These are phyloP conservation scores for Penicillium dipodomyicola DNA, from an alignment of 495 filamentous ascomycete species.

Conservation along the genomic window DNA sequence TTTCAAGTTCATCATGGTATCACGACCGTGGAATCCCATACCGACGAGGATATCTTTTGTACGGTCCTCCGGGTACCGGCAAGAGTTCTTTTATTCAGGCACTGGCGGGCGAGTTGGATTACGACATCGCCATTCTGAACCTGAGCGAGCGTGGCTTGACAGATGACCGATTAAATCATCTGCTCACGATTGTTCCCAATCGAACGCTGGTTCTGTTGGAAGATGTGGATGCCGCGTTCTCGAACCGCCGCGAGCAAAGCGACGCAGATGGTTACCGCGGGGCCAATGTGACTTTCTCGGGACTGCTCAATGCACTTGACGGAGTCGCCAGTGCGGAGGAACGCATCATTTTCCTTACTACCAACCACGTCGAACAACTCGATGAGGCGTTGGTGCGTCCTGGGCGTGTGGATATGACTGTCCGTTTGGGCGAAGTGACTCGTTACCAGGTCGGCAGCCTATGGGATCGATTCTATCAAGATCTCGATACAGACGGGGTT, in stretches of 20 bases:
- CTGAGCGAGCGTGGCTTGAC: constrained; percentile 90
- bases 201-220: constrained; percentile 86
- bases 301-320: constrained; percentile 88
- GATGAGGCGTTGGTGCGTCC: constrained; percentile 88
- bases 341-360: constrained; percentile 89
- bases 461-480: constrained; percentile 94
- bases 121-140: constrained; percentile 91
- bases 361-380: constrained; percentile 86
- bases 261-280: constrained; percentile 85
- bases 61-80: constrained; percentile 90
- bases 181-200: constrained; percentile 83
- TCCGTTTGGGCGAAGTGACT: constrained; percentile 83
- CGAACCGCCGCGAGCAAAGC: constrained; percentile 66
- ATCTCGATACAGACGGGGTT: constrained; percentile 62
- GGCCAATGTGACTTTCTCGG: constrained; percentile 92
- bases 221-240: constrained; percentile 93
- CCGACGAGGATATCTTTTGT: constrained; percentile 86
- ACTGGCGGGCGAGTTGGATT: constrained; percentile 85
- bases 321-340: constrained; percentile 95
- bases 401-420: constrained; percentile 89
- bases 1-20: constrained; percentile 80
- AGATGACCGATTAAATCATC: constrained; percentile 84
- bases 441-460: constrained; percentile 78
- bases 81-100: constrained; percentile 98
- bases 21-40: constrained; percentile 94